Evolutionary conservation across 805 yeast genomes (phyloP).

Genomic region (Suhomyces sp.): DNA sequence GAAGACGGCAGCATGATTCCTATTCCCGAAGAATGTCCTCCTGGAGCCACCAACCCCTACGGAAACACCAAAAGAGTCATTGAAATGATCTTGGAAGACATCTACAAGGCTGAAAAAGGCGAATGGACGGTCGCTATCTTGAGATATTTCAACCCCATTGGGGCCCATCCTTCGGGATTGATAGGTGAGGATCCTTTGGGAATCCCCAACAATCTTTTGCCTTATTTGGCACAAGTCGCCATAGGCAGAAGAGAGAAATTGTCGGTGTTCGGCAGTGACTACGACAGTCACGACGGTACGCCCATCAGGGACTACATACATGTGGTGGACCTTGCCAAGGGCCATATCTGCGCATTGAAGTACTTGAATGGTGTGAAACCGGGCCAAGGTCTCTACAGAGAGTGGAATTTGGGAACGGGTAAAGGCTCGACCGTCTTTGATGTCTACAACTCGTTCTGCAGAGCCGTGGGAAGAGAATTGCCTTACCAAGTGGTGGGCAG

Average conservation of each 20-base stretch:
- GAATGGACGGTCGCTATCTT: slow-evolving; percentile 57
- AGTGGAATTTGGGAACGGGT: slow-evolving; percentile 84
- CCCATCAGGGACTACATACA: slow-evolving; percentile 82
- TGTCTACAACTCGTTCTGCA: slow-evolving; percentile 60
- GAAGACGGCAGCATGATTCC: slow-evolving; percentile 61
- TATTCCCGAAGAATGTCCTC: slow-evolving; percentile 74
- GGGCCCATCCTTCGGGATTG: slow-evolving; percentile 79
- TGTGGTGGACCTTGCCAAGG: slow-evolving; percentile 74
- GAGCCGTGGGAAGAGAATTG: slow-evolving; percentile 60
- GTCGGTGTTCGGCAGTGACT: slow-evolving; percentile 69
- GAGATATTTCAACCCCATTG: slow-evolving; percentile 81
- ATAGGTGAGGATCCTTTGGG: slow-evolving; percentile 82
- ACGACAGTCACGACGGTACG: slow-evolving; percentile 70
- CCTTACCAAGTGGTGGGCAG: slow-evolving; percentile 65
- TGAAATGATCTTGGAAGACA: slow-evolving; percentile 59
- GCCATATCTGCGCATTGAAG: slow-evolving; percentile 69
- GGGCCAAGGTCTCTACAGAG: slow-evolving; percentile 54
- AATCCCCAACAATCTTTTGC: slow-evolving; percentile 71
- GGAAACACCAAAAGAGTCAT: slow-evolving; percentile 69
- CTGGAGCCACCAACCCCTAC: slow-evolving; percentile 73
- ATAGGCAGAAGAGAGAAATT: slow-evolving; percentile 65
- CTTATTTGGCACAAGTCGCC: slow-evolving; percentile 76
- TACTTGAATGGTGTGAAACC: slow-evolving; percentile 41
- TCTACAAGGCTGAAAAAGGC: slow-evolving; percentile 40
- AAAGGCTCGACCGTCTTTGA: slow-evolving; percentile 76